A percentile compares a stretch with the other conserved stretches of the same genome.
phyloP scores from a whole-genome alignment of 495 filamentous ascomycete species.

The Delitschia confertaspora region DNA sequence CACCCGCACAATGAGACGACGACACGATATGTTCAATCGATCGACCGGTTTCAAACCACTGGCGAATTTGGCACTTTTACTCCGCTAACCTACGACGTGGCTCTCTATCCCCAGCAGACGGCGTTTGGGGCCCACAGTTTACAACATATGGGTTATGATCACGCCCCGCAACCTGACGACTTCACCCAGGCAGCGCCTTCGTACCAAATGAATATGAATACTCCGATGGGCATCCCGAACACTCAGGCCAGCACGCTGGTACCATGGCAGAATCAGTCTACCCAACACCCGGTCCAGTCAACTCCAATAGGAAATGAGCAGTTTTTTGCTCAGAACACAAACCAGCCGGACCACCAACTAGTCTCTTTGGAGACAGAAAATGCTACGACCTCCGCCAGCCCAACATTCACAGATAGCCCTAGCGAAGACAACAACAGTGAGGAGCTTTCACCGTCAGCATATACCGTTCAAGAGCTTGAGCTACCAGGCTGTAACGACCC shows the following conservation, averaged over 20 bases:
- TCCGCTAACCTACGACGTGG: slow-evolving; percentile 16
- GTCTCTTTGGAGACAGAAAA: not conserved
- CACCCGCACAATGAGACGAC: slow-evolving; percentile 31
- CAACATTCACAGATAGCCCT: slow-evolving; percentile 13
- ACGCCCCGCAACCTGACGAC: not conserved
- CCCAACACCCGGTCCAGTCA: not conserved
- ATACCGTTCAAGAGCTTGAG: slow-evolving; percentile 17
- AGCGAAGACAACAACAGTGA: slow-evolving; percentile 16
- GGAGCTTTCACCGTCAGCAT: slow-evolving; percentile 26
- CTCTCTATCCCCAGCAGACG: slow-evolving; percentile 17
- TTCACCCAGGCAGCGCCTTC: not conserved
- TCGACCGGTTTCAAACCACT: slow-evolving; percentile 21
- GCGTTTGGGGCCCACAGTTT: slow-evolving; percentile 5
- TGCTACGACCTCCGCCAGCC: slow-evolving; percentile 3
- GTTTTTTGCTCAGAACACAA: not conserved
- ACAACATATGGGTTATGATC: not conserved
- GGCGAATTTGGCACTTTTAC: slow-evolving; percentile 8
- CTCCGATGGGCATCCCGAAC: slow-evolving; percentile 5
- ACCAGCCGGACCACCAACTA: not conserved
- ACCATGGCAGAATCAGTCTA: slow-evolving; percentile 3
- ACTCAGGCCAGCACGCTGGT: not conserved
- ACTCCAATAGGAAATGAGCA: not conserved
- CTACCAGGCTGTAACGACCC: slow-evolving; percentile 27
- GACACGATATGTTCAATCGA: slow-evolving; percentile 24
- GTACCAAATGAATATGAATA: slow-evolving; percentile 6